Evolutionary conservation across 2,329 filamentous ascomycete genomes (phyloP).

Genomic region (Ascomycota sp.): DNA sequence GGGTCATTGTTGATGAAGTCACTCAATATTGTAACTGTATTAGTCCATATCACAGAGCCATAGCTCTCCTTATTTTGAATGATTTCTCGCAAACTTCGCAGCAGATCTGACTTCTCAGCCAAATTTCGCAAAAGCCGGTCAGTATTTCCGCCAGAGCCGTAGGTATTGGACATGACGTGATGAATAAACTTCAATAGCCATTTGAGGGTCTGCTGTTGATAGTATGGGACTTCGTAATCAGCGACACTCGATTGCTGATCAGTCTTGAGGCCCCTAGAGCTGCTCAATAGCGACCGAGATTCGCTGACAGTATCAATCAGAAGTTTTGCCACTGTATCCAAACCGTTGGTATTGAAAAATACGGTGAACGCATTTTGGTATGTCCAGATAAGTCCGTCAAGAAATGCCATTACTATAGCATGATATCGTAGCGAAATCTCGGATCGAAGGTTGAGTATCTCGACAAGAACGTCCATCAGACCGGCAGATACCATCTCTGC

Average conservation of each 20-base stretch:
- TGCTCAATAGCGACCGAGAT: constrained; percentile 43
- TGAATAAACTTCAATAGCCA: constrained; percentile 93
- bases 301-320: constrained; percentile 59
- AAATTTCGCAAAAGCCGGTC: constrained; percentile 81
- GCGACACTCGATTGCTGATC: constrained; percentile 58
- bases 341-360: constrained; percentile 61
- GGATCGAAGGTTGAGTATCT: constrained; percentile 70
- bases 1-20: constrained; percentile 98
- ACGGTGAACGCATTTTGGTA: constrained; percentile 69
- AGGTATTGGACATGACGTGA: constrained; percentile 73
- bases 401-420: constrained; percentile 64
- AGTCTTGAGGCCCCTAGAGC: constrained; percentile 49
- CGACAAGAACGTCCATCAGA: constrained; percentile 73
- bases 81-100: constrained; percentile 60
- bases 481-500: constrained; percentile 76
- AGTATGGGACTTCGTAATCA: constrained; percentile 85
- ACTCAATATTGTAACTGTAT: constrained; percentile 75
- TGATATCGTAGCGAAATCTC: constrained; percentile 66
- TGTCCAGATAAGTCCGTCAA: constrained; percentile 74
- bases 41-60: constrained; percentile 90
- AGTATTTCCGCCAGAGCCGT: constrained; percentile 52
- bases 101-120: constrained; percentile 75
- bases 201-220: constrained; percentile 81
- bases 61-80: constrained; percentile 63
- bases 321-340: constrained; percentile 79